Evolutionary conservation across 208 protist genomes (phyloP).

Genomic region (Trypanosoma grayi): DNA sequence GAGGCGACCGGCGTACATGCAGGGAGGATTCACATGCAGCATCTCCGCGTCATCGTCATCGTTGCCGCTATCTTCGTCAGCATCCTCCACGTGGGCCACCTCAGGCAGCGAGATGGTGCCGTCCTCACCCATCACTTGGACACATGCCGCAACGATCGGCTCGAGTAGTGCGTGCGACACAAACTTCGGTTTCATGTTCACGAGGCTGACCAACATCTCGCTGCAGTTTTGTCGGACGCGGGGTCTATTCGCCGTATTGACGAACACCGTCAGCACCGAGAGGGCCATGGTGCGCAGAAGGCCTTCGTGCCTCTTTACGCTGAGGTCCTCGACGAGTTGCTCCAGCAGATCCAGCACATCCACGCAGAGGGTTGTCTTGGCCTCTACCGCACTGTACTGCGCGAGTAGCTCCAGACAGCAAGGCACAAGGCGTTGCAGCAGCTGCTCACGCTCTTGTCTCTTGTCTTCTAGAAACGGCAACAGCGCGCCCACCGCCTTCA

Average conservation of each 20-base stretch:
- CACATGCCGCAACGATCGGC: conserved; percentile 50
- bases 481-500: conserved; percentile 60
- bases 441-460: conserved; percentile 22
- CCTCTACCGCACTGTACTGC: conserved; percentile 20
- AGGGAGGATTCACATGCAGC: conserved; percentile 59
- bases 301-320: conserved; percentile 44
- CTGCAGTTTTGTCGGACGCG: conserved; percentile 54
- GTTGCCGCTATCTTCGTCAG: conserved; percentile 29
- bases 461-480: conserved; percentile 42
- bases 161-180: conserved; percentile 52
- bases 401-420: conserved; percentile 39
- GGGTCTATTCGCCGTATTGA: conserved; percentile 26
- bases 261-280: conserved; percentile 38
- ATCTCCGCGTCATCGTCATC: conserved; percentile 51
- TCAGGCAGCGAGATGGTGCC: conserved; percentile 60
- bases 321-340: conserved; percentile 44
- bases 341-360: conserved; percentile 71
- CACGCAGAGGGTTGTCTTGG: conserved; percentile 50
- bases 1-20: conserved; percentile 65
- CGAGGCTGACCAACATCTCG: conserved; percentile 47
- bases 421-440: conserved; percentile 46
- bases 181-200: conserved; percentile 62
- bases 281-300: conserved; percentile 33
- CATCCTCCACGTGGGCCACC: conserved; percentile 27
- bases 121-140: conserved; percentile 76